Base-by-base conservation (phyloP, 2,329 filamentous ascomycete genomes). In the Aspergillus tanneri region DNA sequence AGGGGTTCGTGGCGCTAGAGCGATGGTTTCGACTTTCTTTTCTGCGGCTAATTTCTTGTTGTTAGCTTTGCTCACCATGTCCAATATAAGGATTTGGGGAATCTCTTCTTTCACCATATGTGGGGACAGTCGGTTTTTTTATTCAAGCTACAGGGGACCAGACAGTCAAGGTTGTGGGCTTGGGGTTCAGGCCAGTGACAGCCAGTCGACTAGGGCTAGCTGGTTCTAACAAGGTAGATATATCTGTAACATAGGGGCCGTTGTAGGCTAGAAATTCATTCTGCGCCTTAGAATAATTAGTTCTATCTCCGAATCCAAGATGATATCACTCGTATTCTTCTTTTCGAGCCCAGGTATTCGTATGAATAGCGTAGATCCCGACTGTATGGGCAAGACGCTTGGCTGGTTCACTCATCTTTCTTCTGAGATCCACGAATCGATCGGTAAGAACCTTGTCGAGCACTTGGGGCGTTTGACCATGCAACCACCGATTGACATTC, bases 191-290 rank as follows among this genome's bases (percentile, higher is more conserved):
- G 45, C 44, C 18, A 44, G 43, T 19, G 35, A 55, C 32, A 23
- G 40, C 54, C 41, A 23, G 32, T 49, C 34, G 45, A 49, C 40
- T 12, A 38, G 49, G 25, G 43, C 44, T 30, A 43, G 22, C 46
- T 42, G 46, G 40, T 35, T 36, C 18, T 30, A 10, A 5, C 2
- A 35, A 36, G 46, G 27, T 27, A 34, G 39, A 47, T 46, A 36
- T 47, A 47, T 40, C 49, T 53, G 44, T 36, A 46, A 12, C 21
- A 44, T 39, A 25, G 46, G 51, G 37, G n/a, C n/a, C n/a, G 41
- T 47, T 49, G 46, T 42, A 30, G 18, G 38, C 43, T 28, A 43
- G 41, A 40, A 45, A 10, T 23, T 35, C 14, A 24, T 10, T 30
- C 11, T 43, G 24, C 45, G 24, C 27, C 32, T 46, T 40, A 43